phyloP scores from a whole-genome alignment of 225 moss, liverwort and hornwort species.

The Thuidium tamariscinum region DNA sequence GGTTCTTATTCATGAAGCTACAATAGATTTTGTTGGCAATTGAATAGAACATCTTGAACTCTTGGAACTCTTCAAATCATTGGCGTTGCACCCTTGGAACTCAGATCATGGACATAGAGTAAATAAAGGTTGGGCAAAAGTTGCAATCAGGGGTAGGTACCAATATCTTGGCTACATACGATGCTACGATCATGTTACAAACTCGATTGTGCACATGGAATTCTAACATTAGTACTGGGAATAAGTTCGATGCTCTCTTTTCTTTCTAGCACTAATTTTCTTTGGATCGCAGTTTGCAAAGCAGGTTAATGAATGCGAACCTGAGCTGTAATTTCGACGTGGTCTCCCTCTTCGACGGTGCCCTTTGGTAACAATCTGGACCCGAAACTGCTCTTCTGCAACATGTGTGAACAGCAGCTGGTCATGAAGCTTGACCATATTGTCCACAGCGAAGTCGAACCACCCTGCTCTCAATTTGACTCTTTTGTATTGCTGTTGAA shows the following conservation, averaged over 20 bases:
- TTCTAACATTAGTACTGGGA: background rate
- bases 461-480: conserved; percentile 24
- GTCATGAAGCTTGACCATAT: conserved; percentile 23
- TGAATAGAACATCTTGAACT: background rate
- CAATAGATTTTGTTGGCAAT: background rate
- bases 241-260: background rate
- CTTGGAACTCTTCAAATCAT: too few relatives aligned
- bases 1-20: background rate
- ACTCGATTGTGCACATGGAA: background rate
- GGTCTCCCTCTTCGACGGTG: conserved; percentile 16
- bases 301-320: background rate
- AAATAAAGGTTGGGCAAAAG: background rate
- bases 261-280: background rate
- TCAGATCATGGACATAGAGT: background rate
- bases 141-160: background rate
- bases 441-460: conserved; percentile 26
- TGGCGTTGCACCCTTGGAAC: background rate
- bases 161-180: background rate
- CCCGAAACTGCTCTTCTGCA: conserved; percentile 15
- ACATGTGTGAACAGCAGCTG: conserved; percentile 27
- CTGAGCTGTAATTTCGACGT: background rate
- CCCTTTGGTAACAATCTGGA: conserved; percentile 20
- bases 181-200: background rate
- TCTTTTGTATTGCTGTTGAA: conserved; percentile 4
- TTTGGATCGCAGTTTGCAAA: background rate